Evolutionary conservation across 805 yeast genomes (phyloP).

Genomic region (Yarrowia sp.): DNA sequence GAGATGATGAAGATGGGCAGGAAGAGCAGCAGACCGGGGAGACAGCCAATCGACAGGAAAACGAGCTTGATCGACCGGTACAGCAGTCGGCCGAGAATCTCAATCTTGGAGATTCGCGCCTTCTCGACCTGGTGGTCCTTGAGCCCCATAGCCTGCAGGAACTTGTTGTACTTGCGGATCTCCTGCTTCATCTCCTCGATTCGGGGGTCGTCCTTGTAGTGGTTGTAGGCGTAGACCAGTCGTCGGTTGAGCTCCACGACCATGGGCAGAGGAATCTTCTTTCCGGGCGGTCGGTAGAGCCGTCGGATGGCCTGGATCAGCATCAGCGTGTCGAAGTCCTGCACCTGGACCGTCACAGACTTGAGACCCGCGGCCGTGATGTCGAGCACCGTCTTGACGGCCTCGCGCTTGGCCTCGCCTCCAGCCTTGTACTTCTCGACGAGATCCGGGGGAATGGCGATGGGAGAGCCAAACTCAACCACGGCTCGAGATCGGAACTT

Average conservation of each 20-base stretch:
- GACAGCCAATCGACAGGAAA: slow-evolving; percentile 58
- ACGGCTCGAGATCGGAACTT: slow-evolving; percentile 94
- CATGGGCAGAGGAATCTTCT: slow-evolving; percentile 72
- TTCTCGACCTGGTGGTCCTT: slow-evolving; percentile 72
- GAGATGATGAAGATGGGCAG: slow-evolving; percentile 84
- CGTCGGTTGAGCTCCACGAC: slow-evolving; percentile 90
- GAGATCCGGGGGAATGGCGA: slow-evolving; percentile 59
- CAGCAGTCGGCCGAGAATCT: slow-evolving; percentile 48
- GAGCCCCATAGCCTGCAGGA: slow-evolving; percentile 59
- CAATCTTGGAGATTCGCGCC: slow-evolving; percentile 49
- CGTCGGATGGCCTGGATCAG: slow-evolving; percentile 90
- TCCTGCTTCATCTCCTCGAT: slow-evolving; percentile 58
- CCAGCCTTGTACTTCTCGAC: slow-evolving; percentile 60
- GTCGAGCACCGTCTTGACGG: slow-evolving; percentile 69
- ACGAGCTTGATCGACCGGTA: slow-evolving; percentile 57
- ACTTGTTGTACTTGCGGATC: slow-evolving; percentile 68
- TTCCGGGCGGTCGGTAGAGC: slow-evolving; percentile 71
- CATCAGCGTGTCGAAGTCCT: slow-evolving; percentile 85
- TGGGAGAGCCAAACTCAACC: slow-evolving; percentile 88
- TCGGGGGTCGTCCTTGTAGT: slow-evolving; percentile 67
- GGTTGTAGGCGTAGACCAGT: slow-evolving; percentile 75
- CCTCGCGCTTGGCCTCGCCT: slow-evolving; percentile 66
- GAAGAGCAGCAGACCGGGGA: slow-evolving; percentile 87
- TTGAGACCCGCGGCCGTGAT: slow-evolving; percentile 68
- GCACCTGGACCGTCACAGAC: slow-evolving; percentile 84